Evolutionary conservation across 192 early-diverging fungal species (phyloP).

Genomic region (Rhizoclosmatium sp.): DNA sequence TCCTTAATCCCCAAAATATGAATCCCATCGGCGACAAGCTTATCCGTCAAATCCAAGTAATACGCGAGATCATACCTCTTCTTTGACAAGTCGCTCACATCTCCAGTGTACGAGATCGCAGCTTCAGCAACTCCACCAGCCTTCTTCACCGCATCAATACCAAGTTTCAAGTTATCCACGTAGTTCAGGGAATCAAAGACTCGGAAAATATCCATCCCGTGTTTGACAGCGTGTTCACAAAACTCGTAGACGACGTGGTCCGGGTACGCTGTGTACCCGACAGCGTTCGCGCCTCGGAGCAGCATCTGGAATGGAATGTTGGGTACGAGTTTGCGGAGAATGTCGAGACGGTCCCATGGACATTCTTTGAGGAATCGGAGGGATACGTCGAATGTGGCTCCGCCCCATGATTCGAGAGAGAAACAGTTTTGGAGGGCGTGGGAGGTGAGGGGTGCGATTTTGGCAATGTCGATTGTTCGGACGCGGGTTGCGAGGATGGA

Average conservation of each 20-base stretch:
- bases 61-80: constrained; percentile 90
- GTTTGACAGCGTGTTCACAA: constrained; percentile 82
- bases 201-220: constrained; percentile 96
- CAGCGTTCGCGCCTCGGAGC: constrained; percentile 96
- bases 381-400: constrained; percentile 96
- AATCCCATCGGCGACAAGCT: constrained; percentile 89
- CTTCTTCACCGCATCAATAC: constrained; percentile 90
- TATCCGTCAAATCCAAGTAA: constrained; percentile 89
- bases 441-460: constrained; percentile 87
- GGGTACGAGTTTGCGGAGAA: constrained; percentile 85
- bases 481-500: constrained; percentile 94
- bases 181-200: constrained; percentile 99
- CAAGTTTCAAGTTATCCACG: constrained; percentile 92
- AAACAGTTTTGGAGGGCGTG: constrained; percentile 88
- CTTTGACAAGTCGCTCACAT: constrained; percentile 84
- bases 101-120: constrained; percentile 88
- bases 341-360: constrained; percentile 93
- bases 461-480: constrained; percentile 91
- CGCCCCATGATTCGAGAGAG: constrained; percentile 97
- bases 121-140: constrained; percentile 96
- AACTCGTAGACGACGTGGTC: constrained; percentile 98
- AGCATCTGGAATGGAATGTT: constrained; percentile 99
- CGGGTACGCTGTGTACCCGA: constrained; percentile 96
- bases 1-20: constrained; percentile 87
- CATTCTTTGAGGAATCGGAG: constrained; percentile 97